These are phyloP conservation scores for Ceratobasidium sp. DNA, from an alignment of 1,284 basidiomycete species.

Conservation along the genomic window DNA sequence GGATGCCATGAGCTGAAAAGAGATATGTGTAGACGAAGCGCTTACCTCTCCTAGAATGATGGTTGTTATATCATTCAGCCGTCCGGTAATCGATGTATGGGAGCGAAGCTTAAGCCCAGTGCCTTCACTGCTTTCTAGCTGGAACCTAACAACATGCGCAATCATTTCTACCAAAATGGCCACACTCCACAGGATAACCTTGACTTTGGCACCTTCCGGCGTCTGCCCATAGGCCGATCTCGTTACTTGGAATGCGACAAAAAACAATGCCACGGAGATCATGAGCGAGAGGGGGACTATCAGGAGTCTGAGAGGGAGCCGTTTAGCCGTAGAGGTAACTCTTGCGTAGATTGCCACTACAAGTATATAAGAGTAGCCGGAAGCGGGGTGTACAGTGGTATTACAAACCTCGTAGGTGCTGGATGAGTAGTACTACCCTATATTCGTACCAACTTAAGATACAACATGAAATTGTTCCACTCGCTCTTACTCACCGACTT, in stretches of 20 bases:
- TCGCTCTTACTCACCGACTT: constrained; percentile 7
- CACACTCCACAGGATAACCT: constrained; percentile 11
- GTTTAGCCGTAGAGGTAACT: background rate
- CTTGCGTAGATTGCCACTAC: constrained; percentile 28
- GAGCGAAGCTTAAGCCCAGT: background rate
- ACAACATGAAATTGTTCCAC: background rate
- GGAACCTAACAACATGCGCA: constrained; percentile 5
- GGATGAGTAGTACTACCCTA: constrained; percentile 12
- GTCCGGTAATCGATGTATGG: constrained; percentile 1
- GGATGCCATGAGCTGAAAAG: no score
- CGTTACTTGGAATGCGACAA: background rate
- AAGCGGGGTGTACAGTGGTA: background rate
- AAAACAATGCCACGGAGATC: constrained; percentile 12
- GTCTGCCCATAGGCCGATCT: background rate
- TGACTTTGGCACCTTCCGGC: constrained; percentile 17
- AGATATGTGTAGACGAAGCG: no score
- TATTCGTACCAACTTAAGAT: background rate
- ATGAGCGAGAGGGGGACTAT: constrained; percentile 8
- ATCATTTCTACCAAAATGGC: constrained; percentile 24
- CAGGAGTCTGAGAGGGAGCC: constrained; percentile 11
- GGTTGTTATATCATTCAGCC: constrained; percentile 19
- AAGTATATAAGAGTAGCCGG: background rate
- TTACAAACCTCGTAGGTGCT: constrained; percentile 20
- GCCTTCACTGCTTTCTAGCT: background rate
- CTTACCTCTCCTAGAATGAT: constrained; percentile 32